A percentile compares a stretch with the other conserved stretches of the same genome.
Evolutionary conservation across 768 basidiomycete genomes (phyloP).

Genomic region (Lentinula guzmanii): DNA sequence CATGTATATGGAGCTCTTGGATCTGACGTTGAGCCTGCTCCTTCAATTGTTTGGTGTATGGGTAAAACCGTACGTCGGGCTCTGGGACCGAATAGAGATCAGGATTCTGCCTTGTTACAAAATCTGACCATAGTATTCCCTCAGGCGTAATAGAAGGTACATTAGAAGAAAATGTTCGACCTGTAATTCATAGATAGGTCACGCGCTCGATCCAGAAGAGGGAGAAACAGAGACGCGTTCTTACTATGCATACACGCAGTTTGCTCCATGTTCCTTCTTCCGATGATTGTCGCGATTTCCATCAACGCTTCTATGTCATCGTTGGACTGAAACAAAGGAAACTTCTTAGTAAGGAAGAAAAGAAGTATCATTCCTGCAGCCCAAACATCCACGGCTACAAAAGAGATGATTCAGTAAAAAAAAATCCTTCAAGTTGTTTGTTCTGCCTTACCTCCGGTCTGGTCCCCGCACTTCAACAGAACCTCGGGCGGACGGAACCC

Average conservation of each 20-base stretch:
- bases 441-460: conserved; percentile 73
- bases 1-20: not conserved
- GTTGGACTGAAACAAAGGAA: conserved; percentile 89
- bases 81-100: conserved; percentile 46
- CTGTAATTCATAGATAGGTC: conserved; percentile 32
- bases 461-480: conserved; percentile 87
- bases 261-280: conserved; percentile 76
- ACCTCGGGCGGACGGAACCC: conserved; percentile 98
- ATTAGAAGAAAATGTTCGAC: conserved; percentile 87
- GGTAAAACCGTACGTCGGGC: conserved; percentile 49
- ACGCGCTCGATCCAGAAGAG: not conserved
- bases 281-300: conserved; percentile 89
- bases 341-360: conserved; percentile 88
- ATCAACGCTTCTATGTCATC: conserved; percentile 95
- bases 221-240: conserved; percentile 17
- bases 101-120: conserved; percentile 78
- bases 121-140: conserved; percentile 64
- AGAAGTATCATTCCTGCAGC: conserved; percentile 88
- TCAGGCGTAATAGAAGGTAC: conserved; percentile 69
- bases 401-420: not conserved
- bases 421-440: not conserved
- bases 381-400: conserved; percentile 92
- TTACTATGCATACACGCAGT: conserved; percentile 85
- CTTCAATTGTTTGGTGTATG: conserved; percentile 30
- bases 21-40: not conserved